Evolutionary conservation across 768 basidiomycete genomes (phyloP).

Genomic region (Rhizopogon rudus): DNA sequence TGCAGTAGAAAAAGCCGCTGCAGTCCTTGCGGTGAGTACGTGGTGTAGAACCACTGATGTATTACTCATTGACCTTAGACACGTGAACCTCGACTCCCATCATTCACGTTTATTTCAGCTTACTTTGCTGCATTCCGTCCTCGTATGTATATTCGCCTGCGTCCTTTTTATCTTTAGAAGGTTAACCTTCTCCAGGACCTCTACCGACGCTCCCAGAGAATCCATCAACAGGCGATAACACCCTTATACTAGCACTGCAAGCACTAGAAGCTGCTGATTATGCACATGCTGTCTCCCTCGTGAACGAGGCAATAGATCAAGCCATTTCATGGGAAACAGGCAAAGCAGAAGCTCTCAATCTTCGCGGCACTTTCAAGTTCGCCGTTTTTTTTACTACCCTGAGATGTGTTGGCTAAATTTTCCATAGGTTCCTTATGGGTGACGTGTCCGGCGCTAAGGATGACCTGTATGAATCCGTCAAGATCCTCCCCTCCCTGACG

Average conservation of each 20-base stretch:
- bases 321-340: slow-evolving; percentile 72
- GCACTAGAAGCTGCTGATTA: slow-evolving; percentile 87
- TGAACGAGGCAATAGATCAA: slow-evolving; percentile 84
- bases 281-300: slow-evolving; percentile 68
- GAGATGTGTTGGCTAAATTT: not conserved
- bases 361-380: slow-evolving; percentile 94
- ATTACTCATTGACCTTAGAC: slow-evolving; percentile 23
- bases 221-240: slow-evolving; percentile 78
- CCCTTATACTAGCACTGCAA: slow-evolving; percentile 72
- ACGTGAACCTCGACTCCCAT: slow-evolving; percentile 81
- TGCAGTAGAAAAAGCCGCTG: slow-evolving; percentile 63
- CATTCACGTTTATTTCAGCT: slow-evolving; percentile 86
- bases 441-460: slow-evolving; percentile 78
- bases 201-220: slow-evolving; percentile 68
- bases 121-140: slow-evolving; percentile 97
- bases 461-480: slow-evolving; percentile 76
- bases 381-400: slow-evolving; percentile 19
- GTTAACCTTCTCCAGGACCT: slow-evolving; percentile 38
- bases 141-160: slow-evolving; percentile 42
- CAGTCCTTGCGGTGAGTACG: slow-evolving; percentile 59
- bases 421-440: slow-evolving; percentile 78
- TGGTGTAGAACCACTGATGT: not conserved
- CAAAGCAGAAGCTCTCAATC: slow-evolving; percentile 85
- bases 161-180: not conserved
- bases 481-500: slow-evolving; percentile 62